Evolutionary conservation across 1,284 basidiomycete species (phyloP).

Genomic region (Fomitopsis pinicola): DNA sequence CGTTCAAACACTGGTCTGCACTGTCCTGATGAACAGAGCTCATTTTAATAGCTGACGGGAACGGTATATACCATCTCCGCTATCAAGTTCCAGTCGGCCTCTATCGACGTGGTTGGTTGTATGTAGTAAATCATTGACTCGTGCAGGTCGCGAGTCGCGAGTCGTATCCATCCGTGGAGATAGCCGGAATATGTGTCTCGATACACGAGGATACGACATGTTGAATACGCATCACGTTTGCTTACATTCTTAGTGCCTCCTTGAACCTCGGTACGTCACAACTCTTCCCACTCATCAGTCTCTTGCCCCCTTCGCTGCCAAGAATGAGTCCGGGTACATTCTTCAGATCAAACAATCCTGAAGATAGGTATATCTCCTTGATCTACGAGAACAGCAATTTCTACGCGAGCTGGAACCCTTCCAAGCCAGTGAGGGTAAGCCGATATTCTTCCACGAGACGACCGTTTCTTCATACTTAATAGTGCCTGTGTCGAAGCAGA

Average conservation of each 20-base stretch:
- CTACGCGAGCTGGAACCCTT: constrained; percentile 10
- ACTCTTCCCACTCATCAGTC: not conserved
- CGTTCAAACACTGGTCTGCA: too few relatives aligned
- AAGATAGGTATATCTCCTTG: constrained; percentile 2
- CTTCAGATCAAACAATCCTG: not conserved
- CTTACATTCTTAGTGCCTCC: not conserved
- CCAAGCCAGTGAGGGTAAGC: constrained; percentile 3
- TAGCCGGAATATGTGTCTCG: not conserved
- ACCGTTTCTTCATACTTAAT: not conserved
- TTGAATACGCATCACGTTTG: not conserved
- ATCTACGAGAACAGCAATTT: constrained; percentile 2
- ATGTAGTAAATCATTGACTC: too few relatives aligned
- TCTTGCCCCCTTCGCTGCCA: not conserved
- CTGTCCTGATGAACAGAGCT: too few relatives aligned
- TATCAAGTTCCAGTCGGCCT: not conserved
- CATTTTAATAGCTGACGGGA: too few relatives aligned
- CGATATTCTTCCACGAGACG: not conserved
- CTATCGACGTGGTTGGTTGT: too few relatives aligned
- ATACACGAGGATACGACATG: not conserved
- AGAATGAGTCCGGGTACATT: not conserved
- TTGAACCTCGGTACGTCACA: not conserved
- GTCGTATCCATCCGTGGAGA: not conserved
- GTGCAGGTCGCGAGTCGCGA: not conserved
- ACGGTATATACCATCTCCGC: not conserved
- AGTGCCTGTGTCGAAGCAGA: not conserved